phyloP scores from a whole-genome alignment of 768 basidiomycete species.

The Mycena olivaceomarginata region DNA sequence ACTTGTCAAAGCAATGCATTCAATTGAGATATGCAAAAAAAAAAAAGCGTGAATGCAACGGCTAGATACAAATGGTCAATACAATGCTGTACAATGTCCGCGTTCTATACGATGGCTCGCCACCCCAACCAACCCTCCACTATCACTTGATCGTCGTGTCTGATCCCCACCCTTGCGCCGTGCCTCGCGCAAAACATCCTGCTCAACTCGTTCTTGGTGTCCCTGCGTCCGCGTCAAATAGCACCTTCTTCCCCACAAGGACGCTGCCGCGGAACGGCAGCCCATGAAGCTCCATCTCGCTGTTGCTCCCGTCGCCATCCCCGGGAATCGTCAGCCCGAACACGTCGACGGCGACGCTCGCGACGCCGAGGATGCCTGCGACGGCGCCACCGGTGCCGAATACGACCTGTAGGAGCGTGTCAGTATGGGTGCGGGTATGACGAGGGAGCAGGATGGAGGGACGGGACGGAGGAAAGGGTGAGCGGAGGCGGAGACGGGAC shows the following conservation, averaged over 20 bases:
- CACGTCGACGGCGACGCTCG: constrained; percentile 76
- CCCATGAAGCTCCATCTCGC: constrained; percentile 76
- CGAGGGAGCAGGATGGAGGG: not conserved
- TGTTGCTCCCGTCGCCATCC: constrained; percentile 37
- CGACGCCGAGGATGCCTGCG: constrained; percentile 81
- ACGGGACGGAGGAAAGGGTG: constrained; percentile 16
- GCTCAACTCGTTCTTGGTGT: too few species aligned
- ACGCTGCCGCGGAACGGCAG: constrained; percentile 84
- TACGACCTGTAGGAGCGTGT: constrained; percentile 69
- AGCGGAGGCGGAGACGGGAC: not conserved
- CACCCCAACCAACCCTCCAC: too few species aligned
- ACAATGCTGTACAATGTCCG: too few species aligned
- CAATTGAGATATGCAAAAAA: too few species aligned
- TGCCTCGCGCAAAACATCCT: too few species aligned
- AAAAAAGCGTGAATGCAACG: too few species aligned
- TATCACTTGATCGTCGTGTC: not conserved
- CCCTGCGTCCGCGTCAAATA: constrained; percentile 17
- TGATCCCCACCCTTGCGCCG: too few species aligned
- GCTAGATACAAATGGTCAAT: too few species aligned
- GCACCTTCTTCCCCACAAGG: constrained; percentile 74
- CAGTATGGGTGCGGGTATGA: not conserved
- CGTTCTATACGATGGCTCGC: too few species aligned
- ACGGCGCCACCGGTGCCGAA: constrained; percentile 79
- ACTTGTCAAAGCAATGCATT: too few species aligned
- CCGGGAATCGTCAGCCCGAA: constrained; percentile 75